Conservation (phyloP, 306 rosid species). For the Macrotyloma uniflorum region DNA sequence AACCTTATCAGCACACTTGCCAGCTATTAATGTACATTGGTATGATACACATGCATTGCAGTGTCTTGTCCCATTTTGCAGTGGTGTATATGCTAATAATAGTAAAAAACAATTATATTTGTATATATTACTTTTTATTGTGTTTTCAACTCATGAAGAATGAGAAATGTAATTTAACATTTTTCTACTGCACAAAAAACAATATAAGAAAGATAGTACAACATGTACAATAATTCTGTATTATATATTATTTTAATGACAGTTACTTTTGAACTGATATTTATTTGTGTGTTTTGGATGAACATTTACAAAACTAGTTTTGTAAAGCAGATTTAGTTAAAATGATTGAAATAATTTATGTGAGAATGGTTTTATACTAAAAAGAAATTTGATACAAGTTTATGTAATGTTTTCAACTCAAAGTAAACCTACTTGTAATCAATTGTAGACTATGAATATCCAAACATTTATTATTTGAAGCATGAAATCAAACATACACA, state of each 20-base stretch:
- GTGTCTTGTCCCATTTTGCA: not conserved
- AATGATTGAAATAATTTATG: no score
- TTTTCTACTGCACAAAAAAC: not conserved
- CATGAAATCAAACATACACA: not conserved
- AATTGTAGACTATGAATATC: no score
- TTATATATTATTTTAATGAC: no score
- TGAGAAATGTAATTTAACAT: not conserved
- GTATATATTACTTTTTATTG: not conserved
- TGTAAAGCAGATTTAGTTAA: no score
- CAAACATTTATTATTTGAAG: not conserved
- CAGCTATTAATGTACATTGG: not conserved
- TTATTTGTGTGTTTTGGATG: no score
- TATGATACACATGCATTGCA: not conserved
- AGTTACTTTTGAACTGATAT: no score
- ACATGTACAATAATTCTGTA: not conserved
- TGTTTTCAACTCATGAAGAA: not conserved
- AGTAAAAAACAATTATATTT: not conserved
- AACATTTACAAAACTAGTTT: no score
- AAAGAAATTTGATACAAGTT: not conserved
- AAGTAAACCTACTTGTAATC: no score
- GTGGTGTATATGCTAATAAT: not conserved
- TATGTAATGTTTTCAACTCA: not conserved
- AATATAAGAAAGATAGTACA: not conserved
- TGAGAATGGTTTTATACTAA: no score
- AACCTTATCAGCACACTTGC: slow-evolving; percentile 16